Conservation (phyloP, 78 protist species). For the Dictyostelium purpureum region DNA sequence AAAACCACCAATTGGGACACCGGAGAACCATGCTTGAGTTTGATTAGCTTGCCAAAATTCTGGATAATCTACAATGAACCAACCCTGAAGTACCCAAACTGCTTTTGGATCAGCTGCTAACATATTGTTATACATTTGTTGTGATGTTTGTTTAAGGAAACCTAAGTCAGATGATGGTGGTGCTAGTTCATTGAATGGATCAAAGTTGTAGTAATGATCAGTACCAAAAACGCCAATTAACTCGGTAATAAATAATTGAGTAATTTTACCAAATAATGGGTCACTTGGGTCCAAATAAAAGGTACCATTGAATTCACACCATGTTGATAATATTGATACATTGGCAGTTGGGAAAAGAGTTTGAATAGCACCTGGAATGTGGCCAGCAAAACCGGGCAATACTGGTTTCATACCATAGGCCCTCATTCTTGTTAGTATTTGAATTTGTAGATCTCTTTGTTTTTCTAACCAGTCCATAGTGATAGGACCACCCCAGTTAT, state of each 20-base stretch:
- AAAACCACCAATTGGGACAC: constrained; percentile 80
- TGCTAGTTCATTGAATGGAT: constrained; percentile 88
- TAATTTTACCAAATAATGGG: constrained; percentile 80
- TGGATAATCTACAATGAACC: constrained; percentile 81
- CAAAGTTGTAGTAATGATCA: constrained; percentile 88
- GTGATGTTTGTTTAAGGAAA: constrained; percentile 28
- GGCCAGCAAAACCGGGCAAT: constrained; percentile 92
- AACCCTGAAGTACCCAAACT: constrained; percentile 92
- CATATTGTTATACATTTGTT: constrained; percentile 31
- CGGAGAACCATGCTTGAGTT: constrained; percentile 83
- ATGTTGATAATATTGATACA: constrained; percentile 40
- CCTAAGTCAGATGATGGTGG: constrained; percentile 67
- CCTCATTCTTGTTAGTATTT: constrained; percentile 82
- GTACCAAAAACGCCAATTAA: constrained; percentile 79
- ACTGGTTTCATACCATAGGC: constrained; percentile 87
- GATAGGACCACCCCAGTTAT: constrained; percentile 89
- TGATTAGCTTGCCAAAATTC: constrained; percentile 78
- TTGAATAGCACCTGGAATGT: constrained; percentile 81
- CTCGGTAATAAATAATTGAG: constrained; percentile 39
- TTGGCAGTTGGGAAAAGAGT: constrained; percentile 68
- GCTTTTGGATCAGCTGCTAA: constrained; percentile 85
- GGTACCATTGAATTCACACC: constrained; percentile 74
- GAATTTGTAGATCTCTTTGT: constrained; percentile 71
- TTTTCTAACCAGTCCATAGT: constrained; percentile 46
- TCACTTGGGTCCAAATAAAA: constrained; percentile 81